phyloP scores from a whole-genome alignment of 2,329 filamentous ascomycete genomes.

The Pseudogymnoascus sp. region DNA sequence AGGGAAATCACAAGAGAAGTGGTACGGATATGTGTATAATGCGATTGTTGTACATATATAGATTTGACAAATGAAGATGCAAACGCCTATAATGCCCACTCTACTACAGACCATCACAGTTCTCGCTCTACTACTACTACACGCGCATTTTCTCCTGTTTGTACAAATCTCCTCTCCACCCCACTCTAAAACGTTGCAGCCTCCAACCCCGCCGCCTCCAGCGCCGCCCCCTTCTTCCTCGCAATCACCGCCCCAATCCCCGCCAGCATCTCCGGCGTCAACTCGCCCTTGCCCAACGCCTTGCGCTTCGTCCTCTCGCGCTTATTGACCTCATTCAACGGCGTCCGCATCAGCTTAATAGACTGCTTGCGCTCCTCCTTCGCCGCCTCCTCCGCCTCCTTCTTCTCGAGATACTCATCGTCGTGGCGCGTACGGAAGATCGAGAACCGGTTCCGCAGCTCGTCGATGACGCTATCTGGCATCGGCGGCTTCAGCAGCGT shows the following conservation, averaged over 20 bases:
- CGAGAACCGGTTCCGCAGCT: slow-evolving; percentile 76
- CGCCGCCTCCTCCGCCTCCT: slow-evolving; percentile 50
- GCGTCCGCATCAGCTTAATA: slow-evolving; percentile 24
- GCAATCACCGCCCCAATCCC: slow-evolving; percentile 28
- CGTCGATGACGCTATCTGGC: slow-evolving; percentile 69
- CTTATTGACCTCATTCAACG: slow-evolving; percentile 25
- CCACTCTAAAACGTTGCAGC: slow-evolving; percentile 1
- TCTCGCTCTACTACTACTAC: background rate
- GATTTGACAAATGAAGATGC: slow-evolving; percentile 9
- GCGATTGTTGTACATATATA: slow-evolving; percentile 7
- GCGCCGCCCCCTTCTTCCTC: slow-evolving; percentile 17
- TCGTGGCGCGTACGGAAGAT: slow-evolving; percentile 76
- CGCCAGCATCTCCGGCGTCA: slow-evolving; percentile 25
- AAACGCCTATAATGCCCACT: slow-evolving; percentile 9
- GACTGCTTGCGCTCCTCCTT: slow-evolving; percentile 27
- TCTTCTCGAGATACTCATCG: slow-evolving; percentile 58
- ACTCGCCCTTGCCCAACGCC: slow-evolving; percentile 24
- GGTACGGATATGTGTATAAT: background rate
- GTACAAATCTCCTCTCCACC: slow-evolving; percentile 6
- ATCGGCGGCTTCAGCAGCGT: slow-evolving; percentile 70
- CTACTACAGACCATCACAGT: slow-evolving; percentile 6
- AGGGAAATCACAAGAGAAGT: background rate
- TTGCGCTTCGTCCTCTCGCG: slow-evolving; percentile 20
- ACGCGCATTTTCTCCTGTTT: background rate
- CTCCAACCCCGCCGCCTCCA: slow-evolving; percentile 17